Evolutionary conservation across 176 grass and related monocot genomes (phyloP).

Genomic region (Oryza brachyantha): DNA sequence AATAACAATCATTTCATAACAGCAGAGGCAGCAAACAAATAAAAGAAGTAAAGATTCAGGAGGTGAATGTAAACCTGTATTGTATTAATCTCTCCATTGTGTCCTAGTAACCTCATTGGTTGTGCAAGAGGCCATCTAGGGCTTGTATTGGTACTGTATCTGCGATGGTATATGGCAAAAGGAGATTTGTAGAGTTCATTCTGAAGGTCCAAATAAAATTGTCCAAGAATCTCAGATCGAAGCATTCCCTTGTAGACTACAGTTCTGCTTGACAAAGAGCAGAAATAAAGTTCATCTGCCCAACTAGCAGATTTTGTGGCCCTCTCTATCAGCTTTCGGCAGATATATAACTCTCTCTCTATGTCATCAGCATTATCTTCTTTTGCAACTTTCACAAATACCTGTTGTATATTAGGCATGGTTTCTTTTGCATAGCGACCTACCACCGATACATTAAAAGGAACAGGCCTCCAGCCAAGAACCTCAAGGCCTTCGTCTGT

Average conservation of each 20-base stretch:
- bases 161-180: constrained; percentile 98
- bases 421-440: constrained; percentile 91
- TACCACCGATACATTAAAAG: constrained; percentile 73
- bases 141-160: constrained; percentile 98
- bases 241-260: constrained; percentile 99
- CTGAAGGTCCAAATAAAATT: constrained; percentile 93
- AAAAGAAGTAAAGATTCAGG: neutral
- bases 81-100: constrained; percentile 99
- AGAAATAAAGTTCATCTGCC: constrained; percentile 94
- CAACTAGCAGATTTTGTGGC: constrained; percentile 65
- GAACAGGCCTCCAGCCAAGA: constrained; percentile 91
- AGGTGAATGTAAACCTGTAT: constrained; percentile 76
- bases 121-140: constrained; percentile 99
- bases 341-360: constrained; percentile 96
- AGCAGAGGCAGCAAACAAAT: constrained; percentile 11
- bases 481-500: constrained; percentile 90
- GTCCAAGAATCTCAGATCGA: constrained; percentile 91
- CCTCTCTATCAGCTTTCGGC: constrained; percentile 85
- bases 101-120: constrained; percentile 98
- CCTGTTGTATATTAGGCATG: constrained; percentile 89
- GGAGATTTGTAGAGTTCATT: constrained; percentile 81
- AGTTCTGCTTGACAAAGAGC: constrained; percentile 83
- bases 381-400: constrained; percentile 84
- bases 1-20: constrained; percentile 26
- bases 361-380: constrained; percentile 93